phyloP scores from a whole-genome alignment of 768 basidiomycete species.

The Pleurotus sapidus region DNA sequence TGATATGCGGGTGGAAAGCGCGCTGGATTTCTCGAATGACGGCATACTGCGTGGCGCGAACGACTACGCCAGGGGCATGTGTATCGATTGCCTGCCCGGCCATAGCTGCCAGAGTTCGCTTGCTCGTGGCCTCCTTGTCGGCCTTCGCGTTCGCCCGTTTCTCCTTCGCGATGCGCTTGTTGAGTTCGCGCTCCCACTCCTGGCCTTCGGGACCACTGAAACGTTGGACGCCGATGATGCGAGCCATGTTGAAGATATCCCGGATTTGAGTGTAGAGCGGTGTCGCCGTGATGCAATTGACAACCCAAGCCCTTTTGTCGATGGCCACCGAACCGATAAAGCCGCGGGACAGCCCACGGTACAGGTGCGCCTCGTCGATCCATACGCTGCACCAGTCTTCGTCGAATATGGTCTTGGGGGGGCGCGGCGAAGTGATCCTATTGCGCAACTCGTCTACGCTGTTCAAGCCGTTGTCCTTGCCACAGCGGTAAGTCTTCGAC shows the following conservation, averaged over 20 bases:
- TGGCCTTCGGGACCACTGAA: not conserved
- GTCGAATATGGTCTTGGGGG: not conserved
- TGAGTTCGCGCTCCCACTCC: not conserved
- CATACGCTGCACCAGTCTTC: not conserved
- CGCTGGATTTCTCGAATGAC: not conserved
- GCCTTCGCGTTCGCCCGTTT: not conserved
- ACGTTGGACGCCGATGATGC: not conserved
- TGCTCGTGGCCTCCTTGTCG: too few relatives aligned
- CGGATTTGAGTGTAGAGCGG: constrained; percentile 9
- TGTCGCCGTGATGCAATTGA: constrained; percentile 9
- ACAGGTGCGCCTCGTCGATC: constrained; percentile 15
- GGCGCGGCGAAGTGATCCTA: too few relatives aligned
- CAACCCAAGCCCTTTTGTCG: not conserved
- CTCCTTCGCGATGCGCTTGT: not conserved
- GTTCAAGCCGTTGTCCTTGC: too few relatives aligned
- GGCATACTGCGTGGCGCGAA: too few relatives aligned
- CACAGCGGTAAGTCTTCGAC: too few relatives aligned
- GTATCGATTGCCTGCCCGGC: too few relatives aligned
- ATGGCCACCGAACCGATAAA: constrained; percentile 8
- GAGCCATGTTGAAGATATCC: constrained; percentile 6
- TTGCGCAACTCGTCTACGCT: too few relatives aligned
- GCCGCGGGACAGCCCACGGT: constrained; percentile 1
- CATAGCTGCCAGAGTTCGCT: too few relatives aligned
- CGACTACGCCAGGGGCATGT: too few relatives aligned
- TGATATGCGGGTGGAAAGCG: not conserved